Conservation (phyloP, 2,329 filamentous ascomycete genomes). For the Amauroascus verrucosus region DNA sequence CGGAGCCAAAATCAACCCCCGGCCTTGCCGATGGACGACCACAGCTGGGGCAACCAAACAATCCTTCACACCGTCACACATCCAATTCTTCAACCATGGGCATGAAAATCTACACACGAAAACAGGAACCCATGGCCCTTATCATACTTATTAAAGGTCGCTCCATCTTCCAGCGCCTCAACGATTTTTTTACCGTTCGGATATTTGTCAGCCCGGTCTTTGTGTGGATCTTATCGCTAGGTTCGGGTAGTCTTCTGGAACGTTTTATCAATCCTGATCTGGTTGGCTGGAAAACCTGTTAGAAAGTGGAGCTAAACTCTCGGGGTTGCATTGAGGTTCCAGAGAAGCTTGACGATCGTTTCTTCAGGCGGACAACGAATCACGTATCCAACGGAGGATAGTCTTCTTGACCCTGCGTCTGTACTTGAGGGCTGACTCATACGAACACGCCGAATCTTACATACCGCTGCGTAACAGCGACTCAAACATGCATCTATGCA, state of each 20-base stretch:
- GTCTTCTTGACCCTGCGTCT: background rate
- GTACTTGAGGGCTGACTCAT: background rate
- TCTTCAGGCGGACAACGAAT: background rate
- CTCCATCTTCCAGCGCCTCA: too few species aligned
- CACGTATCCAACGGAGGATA: background rate
- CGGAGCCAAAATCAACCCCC: too few species aligned
- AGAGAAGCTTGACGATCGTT: background rate
- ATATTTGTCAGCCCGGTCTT: background rate
- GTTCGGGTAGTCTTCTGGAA: conserved; percentile 6
- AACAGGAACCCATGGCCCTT: too few species aligned
- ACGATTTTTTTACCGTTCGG: background rate
- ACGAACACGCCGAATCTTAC: background rate
- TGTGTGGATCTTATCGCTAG: background rate
- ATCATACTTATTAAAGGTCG: too few species aligned
- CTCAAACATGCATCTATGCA: background rate
- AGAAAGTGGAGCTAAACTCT: background rate
- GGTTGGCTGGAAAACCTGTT: background rate
- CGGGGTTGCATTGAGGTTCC: conserved; percentile 4
- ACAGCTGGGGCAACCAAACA: too few species aligned
- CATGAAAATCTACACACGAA: too few species aligned
- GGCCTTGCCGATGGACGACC: too few species aligned
- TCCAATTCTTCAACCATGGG: too few species aligned
- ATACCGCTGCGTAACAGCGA: background rate
- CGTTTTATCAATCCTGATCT: background rate
- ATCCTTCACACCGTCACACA: too few species aligned